Conservation (phyloP, 2,329 filamentous ascomycete species). For the Stachybotrys echinatus region DNA sequence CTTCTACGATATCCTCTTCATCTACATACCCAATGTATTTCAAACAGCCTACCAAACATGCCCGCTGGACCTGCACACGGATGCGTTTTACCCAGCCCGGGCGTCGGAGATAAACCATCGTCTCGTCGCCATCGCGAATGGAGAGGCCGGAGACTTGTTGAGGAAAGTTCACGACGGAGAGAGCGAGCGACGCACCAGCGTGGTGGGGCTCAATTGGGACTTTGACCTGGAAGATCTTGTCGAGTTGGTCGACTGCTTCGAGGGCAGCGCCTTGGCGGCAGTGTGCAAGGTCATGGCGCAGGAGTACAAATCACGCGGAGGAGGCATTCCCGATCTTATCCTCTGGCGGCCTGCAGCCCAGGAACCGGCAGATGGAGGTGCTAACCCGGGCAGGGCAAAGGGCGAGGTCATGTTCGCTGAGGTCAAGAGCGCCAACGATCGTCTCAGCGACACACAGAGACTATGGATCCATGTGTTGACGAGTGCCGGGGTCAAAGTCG, state of each 20-base stretch:
- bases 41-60: conserved; percentile 94
- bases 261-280: conserved; percentile 71
- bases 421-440: conserved; percentile 84
- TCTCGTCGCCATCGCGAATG: conserved; percentile 82
- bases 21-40: conserved; percentile 94
- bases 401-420: conserved; percentile 71
- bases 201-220: conserved; percentile 90
- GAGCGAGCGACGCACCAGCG: conserved; percentile 67
- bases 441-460: conserved; percentile 90
- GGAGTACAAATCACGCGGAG: conserved; percentile 81
- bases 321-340: conserved; percentile 88
- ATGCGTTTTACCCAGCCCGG: conserved; percentile 84
- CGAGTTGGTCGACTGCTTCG: conserved; percentile 74
- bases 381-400: conserved; percentile 28
- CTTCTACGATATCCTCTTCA: conserved; percentile 89
- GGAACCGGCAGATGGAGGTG: conserved; percentile 16
- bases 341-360: conserved; percentile 60
- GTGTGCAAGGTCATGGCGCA: conserved; percentile 94
- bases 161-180: conserved; percentile 64
- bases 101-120: conserved; percentile 84
- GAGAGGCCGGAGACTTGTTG: conserved; percentile 63
- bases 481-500: conserved; percentile 78
- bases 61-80: conserved; percentile 86
- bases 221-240: conserved; percentile 74
- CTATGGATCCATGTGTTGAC: conserved; percentile 95